Base-by-base conservation (phyloP, 495 filamentous ascomycete species). In the Saxophila tyrrhenica region DNA sequence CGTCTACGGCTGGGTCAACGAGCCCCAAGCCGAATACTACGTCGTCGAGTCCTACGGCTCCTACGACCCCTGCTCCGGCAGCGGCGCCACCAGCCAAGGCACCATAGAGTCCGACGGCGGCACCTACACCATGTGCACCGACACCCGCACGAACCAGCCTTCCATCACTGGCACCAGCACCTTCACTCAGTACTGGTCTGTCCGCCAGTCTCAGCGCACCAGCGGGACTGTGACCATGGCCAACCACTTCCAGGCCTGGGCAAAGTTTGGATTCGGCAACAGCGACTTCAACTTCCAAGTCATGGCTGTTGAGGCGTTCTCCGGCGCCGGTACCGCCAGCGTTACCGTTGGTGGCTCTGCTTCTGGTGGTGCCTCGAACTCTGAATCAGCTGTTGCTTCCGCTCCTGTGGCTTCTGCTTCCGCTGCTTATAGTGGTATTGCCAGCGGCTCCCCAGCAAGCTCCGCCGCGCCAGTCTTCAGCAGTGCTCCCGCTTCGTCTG, bases 161-260 rank as follows among this genome's bases (percentile, higher is more conserved):
- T 75, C 72, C 17, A 81, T 82, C 63, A 65, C 68, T 16, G 79
- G 79, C 25, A 78, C 73, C 48, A 55, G 61, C 11, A 81, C 76
- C 48, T 80, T 80, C 62, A 61, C 73, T 55, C 79, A 80, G 70
- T 82, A 71, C 72, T 80, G 74, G 74, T 75, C 72, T 50, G 73
- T 81, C 25, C 73, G 77, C 48, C 58, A 60, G 42, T 48, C 61
- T 50, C 72, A 75, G 67, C 70, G 75, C 58, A 64, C 67, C 54
- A 70, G 72, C 50, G 76, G 77, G 43, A 68, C 66, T 25, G 70
- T 80, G 62, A 75, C 61, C 38, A 68, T 72, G 55, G 56, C 64
- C 42, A 79, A 78, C 63, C 82, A 85, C 70, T 85, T 86, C 64
- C 70, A 78, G 61, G 80, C 79, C 22, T 86, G 83, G 82, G 59